Evolutionary conservation across 768 basidiomycete genomes (phyloP).

Genomic region (Tricholoma terreum): DNA sequence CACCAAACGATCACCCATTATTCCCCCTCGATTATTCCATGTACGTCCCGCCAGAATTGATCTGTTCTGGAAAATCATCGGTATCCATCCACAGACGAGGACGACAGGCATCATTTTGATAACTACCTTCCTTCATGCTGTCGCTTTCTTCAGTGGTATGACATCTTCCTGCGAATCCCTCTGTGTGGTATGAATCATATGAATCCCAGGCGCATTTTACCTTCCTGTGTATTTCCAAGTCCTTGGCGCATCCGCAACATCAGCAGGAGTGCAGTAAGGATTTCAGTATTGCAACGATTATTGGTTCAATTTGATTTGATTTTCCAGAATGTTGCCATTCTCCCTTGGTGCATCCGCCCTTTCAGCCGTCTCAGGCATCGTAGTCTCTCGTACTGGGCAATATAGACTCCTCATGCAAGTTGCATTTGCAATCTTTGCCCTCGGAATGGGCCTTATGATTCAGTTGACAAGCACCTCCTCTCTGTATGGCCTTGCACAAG

Average conservation of each 20-base stretch:
- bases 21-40: slow-evolving; percentile 75
- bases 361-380: slow-evolving; percentile 54
- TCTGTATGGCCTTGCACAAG: slow-evolving; percentile 32
- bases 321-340: slow-evolving; percentile 65
- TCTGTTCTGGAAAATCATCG: neutral
- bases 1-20: slow-evolving; percentile 64
- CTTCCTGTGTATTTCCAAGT: slow-evolving; percentile 79
- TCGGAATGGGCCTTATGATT: slow-evolving; percentile 75
- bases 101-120: slow-evolving; percentile 64
- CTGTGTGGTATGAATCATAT: neutral
- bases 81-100: slow-evolving; percentile 47
- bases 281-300: neutral
- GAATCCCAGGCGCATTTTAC: slow-evolving; percentile 50
- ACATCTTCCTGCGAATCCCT: neutral
- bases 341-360: slow-evolving; percentile 57
- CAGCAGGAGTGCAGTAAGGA: slow-evolving; percentile 59
- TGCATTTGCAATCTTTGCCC: slow-evolving; percentile 49
- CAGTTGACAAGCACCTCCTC: slow-evolving; percentile 58
- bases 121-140: slow-evolving; percentile 57
- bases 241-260: slow-evolving; percentile 71
- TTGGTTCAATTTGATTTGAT: neutral
- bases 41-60: slow-evolving; percentile 27
- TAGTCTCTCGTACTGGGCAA: slow-evolving; percentile 53
- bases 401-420: slow-evolving; percentile 66
- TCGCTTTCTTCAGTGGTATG: slow-evolving; percentile 57